A percentile compares a stretch with the other conserved stretches of the same genome.
phyloP scores from a whole-genome alignment of 2,329 filamentous ascomycete species.

The Fusarium torulosum region DNA sequence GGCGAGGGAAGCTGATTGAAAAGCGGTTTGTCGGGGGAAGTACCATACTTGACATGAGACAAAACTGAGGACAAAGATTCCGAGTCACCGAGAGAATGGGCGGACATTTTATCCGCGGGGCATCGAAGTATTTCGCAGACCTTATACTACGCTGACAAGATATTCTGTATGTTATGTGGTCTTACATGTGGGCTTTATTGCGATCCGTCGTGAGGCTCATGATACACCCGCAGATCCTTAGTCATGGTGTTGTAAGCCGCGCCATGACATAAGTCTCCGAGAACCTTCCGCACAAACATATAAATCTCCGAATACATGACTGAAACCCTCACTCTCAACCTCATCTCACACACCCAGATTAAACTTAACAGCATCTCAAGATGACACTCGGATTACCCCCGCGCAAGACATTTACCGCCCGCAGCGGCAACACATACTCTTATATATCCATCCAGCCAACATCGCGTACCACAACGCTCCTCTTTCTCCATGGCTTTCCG shows the following conservation, averaged over 20 bases:
- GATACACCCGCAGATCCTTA: not conserved
- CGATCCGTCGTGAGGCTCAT: not conserved
- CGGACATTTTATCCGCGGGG: no score
- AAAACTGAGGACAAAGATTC: no score
- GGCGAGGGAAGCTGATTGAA: no score
- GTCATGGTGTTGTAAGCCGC: not conserved
- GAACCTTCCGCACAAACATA: constrained; percentile 41
- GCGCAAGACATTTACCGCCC: constrained; percentile 29
- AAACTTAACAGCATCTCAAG: not conserved
- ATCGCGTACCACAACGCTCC: constrained; percentile 51
- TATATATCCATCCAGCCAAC: constrained; percentile 48
- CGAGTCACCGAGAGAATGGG: no score
- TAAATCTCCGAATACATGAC: constrained; percentile 17
- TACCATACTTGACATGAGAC: no score
- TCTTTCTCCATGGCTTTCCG: constrained; percentile 64
- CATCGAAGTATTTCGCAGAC: no score
- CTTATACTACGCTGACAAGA: no score
- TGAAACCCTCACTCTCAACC: not conserved
- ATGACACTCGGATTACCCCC: constrained; percentile 26
- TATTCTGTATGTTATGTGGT: no score
- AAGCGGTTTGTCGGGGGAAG: no score
- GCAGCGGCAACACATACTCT: constrained; percentile 46
- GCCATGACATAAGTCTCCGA: constrained; percentile 43
- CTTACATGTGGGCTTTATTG: no score
- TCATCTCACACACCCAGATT: not conserved